These are phyloP conservation scores for Puccinia coronata DNA, from an alignment of 1,284 basidiomycete genomes.

Conservation along the genomic window DNA sequence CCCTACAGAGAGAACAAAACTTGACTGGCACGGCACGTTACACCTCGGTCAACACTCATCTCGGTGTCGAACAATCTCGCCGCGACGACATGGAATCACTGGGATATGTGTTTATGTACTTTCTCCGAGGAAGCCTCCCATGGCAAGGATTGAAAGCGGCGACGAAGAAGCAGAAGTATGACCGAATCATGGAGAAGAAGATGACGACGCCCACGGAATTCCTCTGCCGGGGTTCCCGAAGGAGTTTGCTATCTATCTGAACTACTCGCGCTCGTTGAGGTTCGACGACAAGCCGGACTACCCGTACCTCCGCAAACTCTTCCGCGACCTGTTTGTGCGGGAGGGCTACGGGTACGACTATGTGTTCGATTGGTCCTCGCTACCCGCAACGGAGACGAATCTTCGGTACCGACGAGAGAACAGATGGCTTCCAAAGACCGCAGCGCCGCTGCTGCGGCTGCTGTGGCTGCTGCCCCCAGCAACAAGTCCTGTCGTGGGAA, in stretches of 20 bases:
- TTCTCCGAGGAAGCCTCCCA: slow-evolving; percentile 28
- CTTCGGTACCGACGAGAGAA: slow-evolving; percentile 6
- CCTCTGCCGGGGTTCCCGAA: slow-evolving; percentile 30
- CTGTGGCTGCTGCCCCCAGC: not conserved
- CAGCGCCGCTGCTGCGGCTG: not conserved
- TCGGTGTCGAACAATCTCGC: slow-evolving; percentile 94
- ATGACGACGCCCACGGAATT: slow-evolving; percentile 6
- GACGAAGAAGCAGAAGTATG: slow-evolving; percentile 23
- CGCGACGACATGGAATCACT: slow-evolving; percentile 95
- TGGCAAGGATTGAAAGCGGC: slow-evolving; percentile 33
- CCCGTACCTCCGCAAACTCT: slow-evolving; percentile 44
- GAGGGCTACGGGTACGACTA: slow-evolving; percentile 40
- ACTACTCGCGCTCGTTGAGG: slow-evolving; percentile 46
- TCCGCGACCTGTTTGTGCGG: slow-evolving; percentile 41
- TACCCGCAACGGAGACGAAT: not conserved
- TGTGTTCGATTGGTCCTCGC: slow-evolving; percentile 47
- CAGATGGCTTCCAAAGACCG: not conserved
- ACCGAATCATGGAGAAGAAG: slow-evolving; percentile 23
- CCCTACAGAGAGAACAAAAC: slow-evolving; percentile 99
- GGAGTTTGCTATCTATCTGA: slow-evolving; percentile 39
- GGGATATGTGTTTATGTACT: slow-evolving; percentile 70
- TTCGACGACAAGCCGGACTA: slow-evolving; percentile 50
- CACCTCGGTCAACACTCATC: slow-evolving; percentile 98
- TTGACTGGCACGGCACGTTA: slow-evolving; percentile 97
- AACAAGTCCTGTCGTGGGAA: not conserved